Evolutionary conservation across 495 filamentous ascomycete genomes (phyloP).

Genomic region (Oleoguttula mirabilis): DNA sequence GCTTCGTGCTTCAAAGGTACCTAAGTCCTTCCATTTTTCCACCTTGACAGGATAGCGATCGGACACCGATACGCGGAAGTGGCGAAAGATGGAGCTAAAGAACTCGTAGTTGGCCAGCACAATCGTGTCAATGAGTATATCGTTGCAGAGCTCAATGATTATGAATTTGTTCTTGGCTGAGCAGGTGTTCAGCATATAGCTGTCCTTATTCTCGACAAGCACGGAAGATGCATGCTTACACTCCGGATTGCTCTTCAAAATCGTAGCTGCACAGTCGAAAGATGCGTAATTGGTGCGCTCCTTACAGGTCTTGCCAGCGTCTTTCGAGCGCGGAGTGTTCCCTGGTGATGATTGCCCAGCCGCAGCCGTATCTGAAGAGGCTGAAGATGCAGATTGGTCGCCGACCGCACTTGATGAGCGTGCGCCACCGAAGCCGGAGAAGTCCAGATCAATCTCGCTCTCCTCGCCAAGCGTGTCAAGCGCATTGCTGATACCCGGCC

Average conservation of each 20-base stretch:
- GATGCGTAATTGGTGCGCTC: constrained; percentile 95
- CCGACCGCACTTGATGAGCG: background rate
- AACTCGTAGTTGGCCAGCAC: constrained; percentile 97
- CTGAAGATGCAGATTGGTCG: background rate
- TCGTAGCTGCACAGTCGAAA: constrained; percentile 88
- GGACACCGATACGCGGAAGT: constrained; percentile 77
- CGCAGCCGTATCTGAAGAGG: background rate
- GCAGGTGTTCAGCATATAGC: constrained; percentile 94
- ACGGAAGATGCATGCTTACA: constrained; percentile 77
- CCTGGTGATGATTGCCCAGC: background rate
- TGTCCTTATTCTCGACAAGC: constrained; percentile 92
- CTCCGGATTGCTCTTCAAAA: constrained; percentile 77
- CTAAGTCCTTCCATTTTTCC: constrained; percentile 84
- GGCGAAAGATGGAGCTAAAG: constrained; percentile 91
- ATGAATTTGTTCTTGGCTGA: constrained; percentile 80
- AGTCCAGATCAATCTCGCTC: constrained; percentile 80
- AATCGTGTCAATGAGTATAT: constrained; percentile 90
- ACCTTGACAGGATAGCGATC: constrained; percentile 86
- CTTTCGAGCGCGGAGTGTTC: constrained; percentile 56
- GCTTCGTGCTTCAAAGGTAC: constrained; percentile 80
- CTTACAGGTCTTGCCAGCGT: constrained; percentile 89
- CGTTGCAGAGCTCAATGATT: constrained; percentile 79
- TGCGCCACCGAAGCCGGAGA: constrained; percentile 50
- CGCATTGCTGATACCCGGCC: constrained; percentile 47
- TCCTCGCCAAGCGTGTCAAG: constrained; percentile 75